These are phyloP conservation scores for Plasmodium sp. DNA, from an alignment of 169 alveolate genomes.

Conservation along the genomic window DNA sequence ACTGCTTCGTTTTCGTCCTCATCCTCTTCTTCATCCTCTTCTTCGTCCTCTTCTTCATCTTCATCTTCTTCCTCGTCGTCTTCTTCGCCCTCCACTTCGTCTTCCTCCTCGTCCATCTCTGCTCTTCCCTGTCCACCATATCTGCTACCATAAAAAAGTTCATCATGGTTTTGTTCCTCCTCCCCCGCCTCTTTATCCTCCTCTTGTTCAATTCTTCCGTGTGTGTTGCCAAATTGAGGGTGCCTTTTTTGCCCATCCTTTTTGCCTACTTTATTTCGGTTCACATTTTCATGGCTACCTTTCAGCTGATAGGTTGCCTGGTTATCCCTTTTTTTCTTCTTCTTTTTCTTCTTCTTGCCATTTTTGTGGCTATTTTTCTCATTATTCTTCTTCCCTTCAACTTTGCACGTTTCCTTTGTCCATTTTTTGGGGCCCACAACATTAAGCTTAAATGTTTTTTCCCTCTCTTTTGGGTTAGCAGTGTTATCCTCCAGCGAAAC, in stretches of 20 bases:
- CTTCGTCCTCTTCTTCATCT: slow-evolving; percentile 24
- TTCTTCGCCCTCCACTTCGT: background rate
- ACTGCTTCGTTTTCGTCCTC: background rate
- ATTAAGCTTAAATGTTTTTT: slow-evolving; percentile 35
- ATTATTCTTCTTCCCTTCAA: slow-evolving; percentile 3
- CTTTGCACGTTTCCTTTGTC: slow-evolving; percentile 26
- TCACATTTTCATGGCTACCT: background rate
- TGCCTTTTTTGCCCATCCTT: background rate
- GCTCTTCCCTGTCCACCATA: background rate
- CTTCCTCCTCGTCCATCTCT: background rate
- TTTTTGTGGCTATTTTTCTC: background rate
- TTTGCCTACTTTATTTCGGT: background rate
- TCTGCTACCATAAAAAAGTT: background rate
- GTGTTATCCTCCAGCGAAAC: background rate
- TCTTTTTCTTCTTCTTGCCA: slow-evolving; percentile 28
- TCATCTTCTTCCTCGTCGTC: slow-evolving; percentile 2
- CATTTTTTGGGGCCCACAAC: slow-evolving; percentile 75
- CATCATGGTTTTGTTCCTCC: background rate
- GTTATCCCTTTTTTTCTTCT: background rate
- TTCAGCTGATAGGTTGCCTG: background rate
- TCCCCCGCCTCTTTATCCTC: background rate
- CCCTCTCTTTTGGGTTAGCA: slow-evolving; percentile 19
- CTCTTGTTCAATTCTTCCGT: background rate
- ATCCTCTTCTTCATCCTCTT: slow-evolving; percentile 32
- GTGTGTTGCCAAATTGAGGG: background rate